Evolutionary conservation across 2,329 filamentous ascomycete genomes (phyloP), one percentile per base, ranked within the genome.

Genomic region (Apiospora sp.): DNA sequence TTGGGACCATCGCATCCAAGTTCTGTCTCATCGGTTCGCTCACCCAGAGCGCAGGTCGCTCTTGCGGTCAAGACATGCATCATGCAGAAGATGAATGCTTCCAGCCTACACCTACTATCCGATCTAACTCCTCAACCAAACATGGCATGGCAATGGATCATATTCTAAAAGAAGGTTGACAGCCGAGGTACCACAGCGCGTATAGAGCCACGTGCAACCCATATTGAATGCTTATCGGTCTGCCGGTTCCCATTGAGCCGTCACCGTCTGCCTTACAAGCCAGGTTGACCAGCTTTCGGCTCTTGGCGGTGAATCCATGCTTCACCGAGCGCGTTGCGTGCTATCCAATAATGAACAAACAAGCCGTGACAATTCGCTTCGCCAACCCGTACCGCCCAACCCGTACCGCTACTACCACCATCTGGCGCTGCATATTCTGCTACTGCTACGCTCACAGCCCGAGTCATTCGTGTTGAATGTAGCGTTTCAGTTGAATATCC

Each of bases 401-500:
- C 44, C 22, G 44, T 22, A 19, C 37, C 37, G 10, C 2, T 48
- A 48, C 46, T 22, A 48, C 46, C 58, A 61, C 30, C 54, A 12
- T 6, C 7, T 22, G 30, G 22, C 22, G 54, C 16, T 58, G 51
- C 51, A 48, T 19, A 48, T 22, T 48, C 46, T 48, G 44, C 44
- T 22, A 48, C 16, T 48, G 44, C 44, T 48, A 37, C 37, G 46
- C 27, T 58, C 51, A 14, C 54, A 37, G 16, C 58, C n/a, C 58
- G 58, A 64, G 34, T 64, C 58, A 64, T 64, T 37, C 8, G 12
- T 12, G 58, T 24, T 10, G 1, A 30, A 22, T 10, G 19, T 10
- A n/a, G 58, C 58, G 58, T 64, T 64, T 64, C 58, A 64, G 58
- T 41, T 64, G 58, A n/a, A 64, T 41, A 22, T 64, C 34, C 10